Evolutionary conservation across 2,329 filamentous ascomycete species (phyloP), one percentile per base, ranked within the genome.

Genomic region (Ophiostoma fasciatum): DNA sequence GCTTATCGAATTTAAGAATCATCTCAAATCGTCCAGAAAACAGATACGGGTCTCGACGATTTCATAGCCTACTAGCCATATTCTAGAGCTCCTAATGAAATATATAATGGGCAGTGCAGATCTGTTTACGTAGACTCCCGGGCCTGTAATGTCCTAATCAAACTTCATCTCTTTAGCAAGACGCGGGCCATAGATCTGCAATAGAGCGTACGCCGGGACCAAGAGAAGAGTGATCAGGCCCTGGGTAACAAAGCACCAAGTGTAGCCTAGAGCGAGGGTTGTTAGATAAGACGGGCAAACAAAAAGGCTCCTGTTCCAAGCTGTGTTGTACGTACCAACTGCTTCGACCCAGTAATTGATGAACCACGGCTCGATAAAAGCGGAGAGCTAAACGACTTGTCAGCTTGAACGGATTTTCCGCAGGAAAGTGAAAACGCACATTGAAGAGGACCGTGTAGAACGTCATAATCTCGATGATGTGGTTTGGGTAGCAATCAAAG

Each of bases 281-380:
- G 28, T 29, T 29, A 29, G 28, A 26, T 5, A 13, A 13, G 5
- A 5, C 11, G 5, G 9, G 7, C 23, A 26, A 26, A 13, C 9
- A 26, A 7, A 26, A 13, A 9, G 11, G 11, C 11, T 13, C 4
- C n/a, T 7, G 11, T 23, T 23, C 7, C 21, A 12, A 26, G 6
- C 11, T 26, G 23, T 17, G 10, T 9, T 29, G 14, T n/a, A 29
- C 28, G 15, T 29, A 29, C 28, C 35, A 11, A 27, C 35, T 18
- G 28, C 29, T 18, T 31, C 29, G 23, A 36, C 28, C 35, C 35
- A 36, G 35, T 27, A 28, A 17, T 31, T 28, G 29, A 36, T 36
- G 18, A 36, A 36, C 28, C 28, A 36, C 13, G 35, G 35, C 22
- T 36, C 29, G 29, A 23, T 15, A 28, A 36, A 36, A 17, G 35